Evolutionary conservation across 2,329 filamentous ascomycete species (phyloP), one percentile per base, ranked within the genome.

Genomic region (Gnomoniopsis sp.): DNA sequence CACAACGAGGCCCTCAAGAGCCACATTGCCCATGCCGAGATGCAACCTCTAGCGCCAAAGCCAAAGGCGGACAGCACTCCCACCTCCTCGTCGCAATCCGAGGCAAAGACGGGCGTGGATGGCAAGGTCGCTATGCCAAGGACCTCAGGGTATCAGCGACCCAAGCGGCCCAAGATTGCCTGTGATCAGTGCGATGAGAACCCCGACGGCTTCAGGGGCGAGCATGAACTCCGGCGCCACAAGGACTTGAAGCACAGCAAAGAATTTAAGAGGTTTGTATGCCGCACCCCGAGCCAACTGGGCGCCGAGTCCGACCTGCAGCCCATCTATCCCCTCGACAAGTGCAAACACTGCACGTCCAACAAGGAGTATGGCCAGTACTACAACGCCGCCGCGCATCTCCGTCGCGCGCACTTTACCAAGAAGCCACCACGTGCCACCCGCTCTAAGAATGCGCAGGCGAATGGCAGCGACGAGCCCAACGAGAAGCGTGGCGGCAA

Each of bases 301-400:
- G 77, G 77, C 8, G 68, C 77, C 2, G 63, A 66, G 19, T 71
- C 73, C 60, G 64, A 73, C 75, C 82, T 72, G 66, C 79, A 65
- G 70, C 85, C 75, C 72, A 80, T 82, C 75, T 82, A 74, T 54
- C 87, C 92, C 44, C 82, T 98, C 36, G 78, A 79, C 53, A 88
- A 89, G 65, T 97, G 93, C 83, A 96, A 96, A 73, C 84, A 89
- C 50, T 98, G 93, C 72, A 82, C 81, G 51, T 81, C 82, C 48
- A 76, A 82, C 57, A 97, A 96, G 77, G 82, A 84, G 59, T 98
- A 98, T 66, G 89, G 89, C 3, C 90, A 90, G 17, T 95, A 97
- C 75, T 97, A 98, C 75, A 98, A 98, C 67, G 93, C 93, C 0
- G 92, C 92, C 0, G 93, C 92, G 0, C 93, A 98, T 70, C 81